Conservation (phyloP, 805 yeast genomes). For the Wickerhamiella domercqiae region DNA sequence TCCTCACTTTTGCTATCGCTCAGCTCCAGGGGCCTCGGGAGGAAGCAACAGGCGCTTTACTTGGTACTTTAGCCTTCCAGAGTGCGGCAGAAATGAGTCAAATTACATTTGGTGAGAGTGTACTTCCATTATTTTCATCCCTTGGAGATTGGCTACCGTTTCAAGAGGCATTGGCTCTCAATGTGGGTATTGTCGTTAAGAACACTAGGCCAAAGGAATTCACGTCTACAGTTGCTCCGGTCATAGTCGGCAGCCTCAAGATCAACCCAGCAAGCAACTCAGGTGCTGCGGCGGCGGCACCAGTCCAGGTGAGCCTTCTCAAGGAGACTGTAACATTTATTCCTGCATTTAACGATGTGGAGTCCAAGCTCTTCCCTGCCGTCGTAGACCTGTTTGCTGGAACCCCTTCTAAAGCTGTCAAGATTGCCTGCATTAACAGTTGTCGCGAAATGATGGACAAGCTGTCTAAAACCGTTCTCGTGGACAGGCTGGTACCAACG, state of each 20-base stretch:
- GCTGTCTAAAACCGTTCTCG: conserved; percentile 54
- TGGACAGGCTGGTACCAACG: conserved; percentile 70
- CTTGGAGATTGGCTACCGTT: conserved; percentile 28
- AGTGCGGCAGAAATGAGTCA: conserved; percentile 55
- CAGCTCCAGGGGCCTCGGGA: conserved; percentile 25
- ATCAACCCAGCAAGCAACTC: conserved; percentile 14
- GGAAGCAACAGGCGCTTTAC: conserved; percentile 13
- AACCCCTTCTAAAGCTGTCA: conserved; percentile 71
- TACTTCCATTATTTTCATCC: conserved; percentile 33
- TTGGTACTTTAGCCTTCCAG: conserved; percentile 13
- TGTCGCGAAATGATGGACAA: conserved; percentile 11
- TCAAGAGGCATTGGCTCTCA: conserved; percentile 33
- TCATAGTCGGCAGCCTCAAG: conserved; percentile 26
- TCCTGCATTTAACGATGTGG: conserved; percentile 45
- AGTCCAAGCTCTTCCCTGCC: conserved; percentile 60
- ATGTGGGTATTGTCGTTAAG: conserved; percentile 31
- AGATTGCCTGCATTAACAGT: conserved; percentile 28
- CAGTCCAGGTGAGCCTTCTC: conserved; percentile 40
- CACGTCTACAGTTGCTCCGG: conserved; percentile 31
- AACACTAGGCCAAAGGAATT: conserved; percentile 42
- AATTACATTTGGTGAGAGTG: conserved; percentile 58
- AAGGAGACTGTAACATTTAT: conserved; percentile 29
- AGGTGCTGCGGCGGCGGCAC: conserved; percentile 19
- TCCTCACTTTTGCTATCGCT: conserved; percentile 53
- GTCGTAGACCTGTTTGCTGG: conserved; percentile 61